phyloP scores from a whole-genome alignment of 2,329 filamentous ascomycete species.

The Ramularia endophylla region DNA sequence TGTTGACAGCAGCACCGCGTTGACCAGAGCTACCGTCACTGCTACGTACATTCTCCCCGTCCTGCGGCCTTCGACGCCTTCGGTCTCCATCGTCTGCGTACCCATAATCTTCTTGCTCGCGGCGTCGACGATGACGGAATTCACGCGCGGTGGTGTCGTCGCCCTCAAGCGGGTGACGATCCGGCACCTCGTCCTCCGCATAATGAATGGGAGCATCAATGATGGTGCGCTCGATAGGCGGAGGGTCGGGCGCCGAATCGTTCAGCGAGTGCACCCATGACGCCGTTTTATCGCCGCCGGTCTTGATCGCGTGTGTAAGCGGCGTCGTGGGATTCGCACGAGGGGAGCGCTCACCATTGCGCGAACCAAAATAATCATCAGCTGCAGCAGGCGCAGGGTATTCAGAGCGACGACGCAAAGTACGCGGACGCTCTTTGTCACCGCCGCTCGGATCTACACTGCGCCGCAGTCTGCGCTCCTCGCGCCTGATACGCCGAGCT shows the following conservation, averaged over 20 bases:
- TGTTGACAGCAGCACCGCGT: conserved; percentile 26
- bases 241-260: conserved; percentile 41
- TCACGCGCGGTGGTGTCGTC: conserved; percentile 28
- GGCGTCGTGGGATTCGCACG: conserved; percentile 12
- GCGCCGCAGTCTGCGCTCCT: conserved; percentile 39
- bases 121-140: conserved; percentile 21
- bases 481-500: conserved; percentile 34
- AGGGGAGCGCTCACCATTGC: conserved; percentile 32
- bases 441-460: conserved; percentile 29
- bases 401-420: conserved; percentile 27
- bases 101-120: conserved; percentile 16
- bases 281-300: conserved; percentile 42
- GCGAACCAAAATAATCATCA: conserved; percentile 41
- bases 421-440: conserved; percentile 25
- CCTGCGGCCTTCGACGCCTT: conserved; percentile 15
- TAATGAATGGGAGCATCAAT: conserved; percentile 36
- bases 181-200: conserved; percentile 21
- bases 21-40: conserved; percentile 31
- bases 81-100: conserved; percentile 21
- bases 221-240: conserved; percentile 42
- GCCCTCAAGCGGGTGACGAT: conserved; percentile 17
- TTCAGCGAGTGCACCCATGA: conserved; percentile 45
- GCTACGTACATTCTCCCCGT: conserved; percentile 22
- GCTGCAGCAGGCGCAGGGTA: conserved; percentile 30
- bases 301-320: conserved; percentile 25